Evolutionary conservation across 805 yeast species (phyloP).

Genomic region (Huiozyma naganishii): DNA sequence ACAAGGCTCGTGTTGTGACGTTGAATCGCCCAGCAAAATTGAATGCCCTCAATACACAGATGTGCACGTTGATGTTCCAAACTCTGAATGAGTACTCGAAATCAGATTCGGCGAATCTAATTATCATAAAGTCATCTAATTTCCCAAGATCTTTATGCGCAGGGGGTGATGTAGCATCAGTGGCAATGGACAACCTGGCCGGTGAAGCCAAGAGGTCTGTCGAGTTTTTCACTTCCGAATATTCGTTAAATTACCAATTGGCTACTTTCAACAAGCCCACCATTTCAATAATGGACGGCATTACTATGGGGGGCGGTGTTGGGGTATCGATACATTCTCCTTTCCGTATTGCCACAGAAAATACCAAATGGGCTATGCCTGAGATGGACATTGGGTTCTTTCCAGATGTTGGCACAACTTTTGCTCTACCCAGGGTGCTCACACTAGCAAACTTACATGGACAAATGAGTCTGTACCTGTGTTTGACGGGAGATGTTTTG

Average conservation of each 20-base stretch:
- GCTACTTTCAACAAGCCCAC: slow-evolving; percentile 82
- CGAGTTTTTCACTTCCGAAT: slow-evolving; percentile 68
- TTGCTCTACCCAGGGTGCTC: slow-evolving; percentile 65
- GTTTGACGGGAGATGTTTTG: slow-evolving; percentile 74
- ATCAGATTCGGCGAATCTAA: slow-evolving; percentile 49
- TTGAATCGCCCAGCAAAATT: slow-evolving; percentile 75
- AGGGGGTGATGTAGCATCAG: slow-evolving; percentile 88
- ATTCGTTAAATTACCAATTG: slow-evolving; percentile 65
- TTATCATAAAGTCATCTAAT: slow-evolving; percentile 45
- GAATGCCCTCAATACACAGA: slow-evolving; percentile 70
- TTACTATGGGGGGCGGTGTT: slow-evolving; percentile 97
- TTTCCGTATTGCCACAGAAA: slow-evolving; percentile 87
- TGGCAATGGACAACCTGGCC: slow-evolving; percentile 48
- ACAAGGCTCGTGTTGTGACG: slow-evolving; percentile 57
- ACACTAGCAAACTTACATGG: slow-evolving; percentile 40
- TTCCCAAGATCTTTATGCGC: slow-evolving; percentile 77
- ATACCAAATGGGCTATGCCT: slow-evolving; percentile 92
- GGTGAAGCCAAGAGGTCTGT: slow-evolving; percentile 40
- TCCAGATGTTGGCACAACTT: slow-evolving; percentile 92
- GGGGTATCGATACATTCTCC: slow-evolving; percentile 87
- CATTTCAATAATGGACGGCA: slow-evolving; percentile 80
- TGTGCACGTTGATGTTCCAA: slow-evolving; percentile 64
- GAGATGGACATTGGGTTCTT: slow-evolving; percentile 94
- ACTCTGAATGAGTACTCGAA: slow-evolving; percentile 69
- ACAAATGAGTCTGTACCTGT: slow-evolving; percentile 73